Evolutionary conservation across 352 stramenopile genomes (phyloP), one percentile per base, ranked within the genome.

Genomic region (Globisporangium orthogonon): DNA sequence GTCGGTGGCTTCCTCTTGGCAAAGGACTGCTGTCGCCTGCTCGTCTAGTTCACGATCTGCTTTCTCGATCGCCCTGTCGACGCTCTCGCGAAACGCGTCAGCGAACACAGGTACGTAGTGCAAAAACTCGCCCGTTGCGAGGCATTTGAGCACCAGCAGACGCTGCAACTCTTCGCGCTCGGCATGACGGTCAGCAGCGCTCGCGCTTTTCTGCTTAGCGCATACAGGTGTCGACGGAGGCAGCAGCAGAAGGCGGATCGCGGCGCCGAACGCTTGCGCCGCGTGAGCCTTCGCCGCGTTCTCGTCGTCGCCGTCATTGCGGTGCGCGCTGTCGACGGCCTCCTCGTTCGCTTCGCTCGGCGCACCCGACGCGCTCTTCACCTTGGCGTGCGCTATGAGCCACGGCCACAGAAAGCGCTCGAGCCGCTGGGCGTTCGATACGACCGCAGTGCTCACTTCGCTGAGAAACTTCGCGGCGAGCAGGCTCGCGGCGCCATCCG

Each of bases 381-480:
- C 44, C 17, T 35, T 49, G 35, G 58, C 45, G 37, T 63, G 58
- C 1, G 52, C 51, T 7, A 55, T 28, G 17, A 89, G 53, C 81
- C 81, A 91, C 10, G 76, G 74, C 67, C 82, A 80, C 17, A 91
- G 14, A 52, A 89, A 86, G 15, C 43, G 54, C 13, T 70, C 37
- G 54, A 88, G 52, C n/a, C 72, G 69, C 43, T 64, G 56, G 6
- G n/a, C 47, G 1, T 73, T 76, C 29, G 63, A 41, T 28, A 91
- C 55, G 37, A 66, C 47, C 1, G 56, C 14, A 23, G 70, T 60
- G 13, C 69, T 66, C 43, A 86, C 48, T 37, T 91, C 78, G 28
- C 71, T 63, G 9, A 91, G 57, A 51, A 91, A 88, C 52, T 78
- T 78, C 49, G 81, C 81, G 23, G 73, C 51, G 0, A 64, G 50